These are phyloP conservation scores for Globisporangium cederbergense DNA, from an alignment of 352 stramenopile species.

Conservation along the genomic window DNA sequence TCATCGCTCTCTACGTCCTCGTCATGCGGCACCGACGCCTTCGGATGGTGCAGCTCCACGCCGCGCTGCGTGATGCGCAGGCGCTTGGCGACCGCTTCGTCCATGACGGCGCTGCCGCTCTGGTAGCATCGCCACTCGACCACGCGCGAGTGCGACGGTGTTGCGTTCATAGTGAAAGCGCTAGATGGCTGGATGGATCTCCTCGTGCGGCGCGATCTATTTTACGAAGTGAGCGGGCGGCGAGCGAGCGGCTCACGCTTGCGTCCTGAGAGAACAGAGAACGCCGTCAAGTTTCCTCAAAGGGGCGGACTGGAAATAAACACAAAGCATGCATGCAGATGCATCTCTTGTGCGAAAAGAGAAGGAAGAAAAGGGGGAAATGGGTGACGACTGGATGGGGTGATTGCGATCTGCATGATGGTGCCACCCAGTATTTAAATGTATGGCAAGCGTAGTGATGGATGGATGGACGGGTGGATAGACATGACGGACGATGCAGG, in stretches of 20 bases:
- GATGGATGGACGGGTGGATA: too few relatives aligned
- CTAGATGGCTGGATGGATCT: not conserved
- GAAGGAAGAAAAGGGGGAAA: not conserved
- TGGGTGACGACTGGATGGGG: not conserved
- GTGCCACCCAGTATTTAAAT: too few relatives aligned
- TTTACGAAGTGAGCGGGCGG: slow-evolving; percentile 1
- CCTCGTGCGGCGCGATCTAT: not conserved
- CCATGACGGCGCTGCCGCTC: not conserved
- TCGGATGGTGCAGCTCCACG: slow-evolving; percentile 6
- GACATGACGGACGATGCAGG: too few relatives aligned
- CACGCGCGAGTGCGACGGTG: not conserved
- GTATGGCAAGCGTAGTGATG: too few relatives aligned
- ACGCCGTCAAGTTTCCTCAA: too few relatives aligned
- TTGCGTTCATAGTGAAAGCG: not conserved
- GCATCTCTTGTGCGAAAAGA: not conserved
- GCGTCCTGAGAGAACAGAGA: too few relatives aligned
- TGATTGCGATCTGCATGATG: not conserved
- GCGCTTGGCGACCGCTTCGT: not conserved
- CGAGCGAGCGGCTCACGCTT: not conserved
- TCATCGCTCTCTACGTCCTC: not conserved
- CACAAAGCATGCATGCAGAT: not conserved
- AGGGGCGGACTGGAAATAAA: not conserved
- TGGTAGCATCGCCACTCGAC: slow-evolving; percentile 13
- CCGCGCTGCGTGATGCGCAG: slow-evolving; percentile 8
- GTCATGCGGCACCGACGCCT: not conserved